phyloP scores from a whole-genome alignment of 2,329 filamentous ascomycete genomes.

The Sclerotinia glacialis region DNA sequence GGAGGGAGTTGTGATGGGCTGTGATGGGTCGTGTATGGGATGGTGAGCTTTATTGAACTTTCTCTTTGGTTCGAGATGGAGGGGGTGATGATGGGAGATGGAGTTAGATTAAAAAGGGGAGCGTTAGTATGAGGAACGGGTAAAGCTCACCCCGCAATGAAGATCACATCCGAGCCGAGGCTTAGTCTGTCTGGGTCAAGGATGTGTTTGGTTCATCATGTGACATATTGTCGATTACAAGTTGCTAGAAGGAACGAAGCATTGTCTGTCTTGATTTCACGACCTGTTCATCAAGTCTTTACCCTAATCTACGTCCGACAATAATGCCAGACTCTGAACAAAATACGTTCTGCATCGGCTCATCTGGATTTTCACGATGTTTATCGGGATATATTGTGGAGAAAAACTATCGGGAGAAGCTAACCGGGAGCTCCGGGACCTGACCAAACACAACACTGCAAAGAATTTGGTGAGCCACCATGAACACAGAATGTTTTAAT shows the following conservation, averaged over 20 bases:
- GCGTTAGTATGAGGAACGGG: neutral
- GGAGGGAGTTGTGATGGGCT: slow-evolving; percentile 38
- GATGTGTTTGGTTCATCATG: neutral
- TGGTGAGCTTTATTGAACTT: slow-evolving; percentile 42
- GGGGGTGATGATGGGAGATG: neutral
- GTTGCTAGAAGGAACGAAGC: no score
- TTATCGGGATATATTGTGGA: neutral
- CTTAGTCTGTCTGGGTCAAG: neutral
- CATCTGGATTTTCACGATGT: neutral
- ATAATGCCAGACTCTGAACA: neutral
- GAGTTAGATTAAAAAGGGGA: slow-evolving; percentile 24
- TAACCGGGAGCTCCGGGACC: neutral
- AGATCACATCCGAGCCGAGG: slow-evolving; percentile 1
- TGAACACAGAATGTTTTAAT: neutral
- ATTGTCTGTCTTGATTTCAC: no score
- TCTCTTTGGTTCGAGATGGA: slow-evolving; percentile 41
- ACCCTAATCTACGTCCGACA: neutral
- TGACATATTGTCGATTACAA: neutral
- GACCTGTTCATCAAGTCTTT: neutral
- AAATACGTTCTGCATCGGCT: neutral
- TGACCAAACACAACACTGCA: no score
- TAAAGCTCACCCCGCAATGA: slow-evolving; percentile 12
- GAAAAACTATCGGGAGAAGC: neutral
- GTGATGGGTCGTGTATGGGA: slow-evolving; percentile 35
- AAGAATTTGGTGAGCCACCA: neutral